A percentile compares a stretch with the other conserved stretches of the same genome.
Conservation (phyloP, 208 protist species). For the Leishmania guyanensis region DNA sequence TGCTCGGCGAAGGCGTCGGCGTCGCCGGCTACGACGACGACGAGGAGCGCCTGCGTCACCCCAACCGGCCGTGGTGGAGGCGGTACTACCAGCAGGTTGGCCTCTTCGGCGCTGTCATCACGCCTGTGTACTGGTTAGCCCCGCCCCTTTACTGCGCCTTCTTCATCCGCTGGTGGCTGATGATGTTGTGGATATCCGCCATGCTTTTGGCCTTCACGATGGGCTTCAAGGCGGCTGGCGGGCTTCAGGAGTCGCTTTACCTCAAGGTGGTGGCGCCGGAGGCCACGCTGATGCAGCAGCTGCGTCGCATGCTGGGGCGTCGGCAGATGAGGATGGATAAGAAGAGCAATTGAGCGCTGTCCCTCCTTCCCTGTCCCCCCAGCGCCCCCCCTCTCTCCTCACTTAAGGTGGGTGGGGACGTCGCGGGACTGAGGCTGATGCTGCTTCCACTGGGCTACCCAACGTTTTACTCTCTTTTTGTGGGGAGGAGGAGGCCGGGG, state of each 20-base stretch:
- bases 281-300: conserved; percentile 20
- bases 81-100: conserved; percentile 32
- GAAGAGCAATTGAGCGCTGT: conserved; percentile 16
- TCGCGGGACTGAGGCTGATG: background rate
- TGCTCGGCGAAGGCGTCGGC: conserved; percentile 52
- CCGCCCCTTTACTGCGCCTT: conserved; percentile 25
- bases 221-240: conserved; percentile 12
- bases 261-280: conserved; percentile 21
- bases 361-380: background rate
- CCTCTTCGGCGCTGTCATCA: conserved; percentile 14
- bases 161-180: conserved; percentile 24
- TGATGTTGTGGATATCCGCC: conserved; percentile 12
- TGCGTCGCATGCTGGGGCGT: conserved; percentile 8
- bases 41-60: conserved; percentile 24
- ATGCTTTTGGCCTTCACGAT: conserved; percentile 11
- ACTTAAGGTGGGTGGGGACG: background rate
- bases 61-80: conserved; percentile 18
- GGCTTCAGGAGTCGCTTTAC: conserved; percentile 27
- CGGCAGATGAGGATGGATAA: background rate
- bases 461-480: background rate
- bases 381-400: background rate
- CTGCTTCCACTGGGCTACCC: background rate
- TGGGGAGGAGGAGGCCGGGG: too few species aligned
- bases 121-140: conserved; percentile 24
- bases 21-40: conserved; percentile 63